Conservation (phyloP, 176 grass and related monocot species). For the Aegilops speltoides region DNA sequence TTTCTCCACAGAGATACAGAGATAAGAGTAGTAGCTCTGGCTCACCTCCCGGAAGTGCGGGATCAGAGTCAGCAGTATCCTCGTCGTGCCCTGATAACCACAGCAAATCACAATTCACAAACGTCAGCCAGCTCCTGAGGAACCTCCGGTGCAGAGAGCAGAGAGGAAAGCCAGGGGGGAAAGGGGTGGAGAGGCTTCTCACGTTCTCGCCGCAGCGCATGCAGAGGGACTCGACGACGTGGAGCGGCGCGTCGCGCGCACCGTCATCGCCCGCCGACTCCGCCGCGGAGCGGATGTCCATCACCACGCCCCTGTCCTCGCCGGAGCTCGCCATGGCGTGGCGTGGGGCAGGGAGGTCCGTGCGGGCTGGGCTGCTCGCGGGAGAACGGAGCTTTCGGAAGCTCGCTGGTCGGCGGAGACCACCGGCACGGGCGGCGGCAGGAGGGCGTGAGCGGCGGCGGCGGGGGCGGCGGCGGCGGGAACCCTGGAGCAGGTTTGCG, state of each 20-base stretch:
- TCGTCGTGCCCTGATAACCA: slow-evolving; percentile 60
- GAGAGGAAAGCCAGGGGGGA: neutral
- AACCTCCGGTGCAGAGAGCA: neutral
- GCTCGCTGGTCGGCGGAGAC: neutral
- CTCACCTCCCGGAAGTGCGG: slow-evolving; percentile 92
- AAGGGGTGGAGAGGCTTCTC: neutral
- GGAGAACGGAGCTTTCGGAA: neutral
- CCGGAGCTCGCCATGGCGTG: slow-evolving; percentile 55
- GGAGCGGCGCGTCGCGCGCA: slow-evolving; percentile 53
- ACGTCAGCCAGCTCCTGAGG: neutral
- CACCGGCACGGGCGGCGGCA: no score
- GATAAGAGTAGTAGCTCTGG: neutral
- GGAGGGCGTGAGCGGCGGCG: no score
- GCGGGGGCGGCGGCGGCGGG: no score
- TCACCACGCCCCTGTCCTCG: slow-evolving; percentile 36
- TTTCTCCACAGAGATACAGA: neutral
- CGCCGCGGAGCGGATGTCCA: slow-evolving; percentile 66
- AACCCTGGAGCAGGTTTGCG: no score
- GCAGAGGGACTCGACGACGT: slow-evolving; percentile 91
- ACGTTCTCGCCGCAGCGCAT: slow-evolving; percentile 94
- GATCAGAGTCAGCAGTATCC: slow-evolving; percentile 73
- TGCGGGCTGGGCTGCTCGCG: neutral
- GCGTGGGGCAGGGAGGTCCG: neutral
- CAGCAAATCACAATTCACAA: neutral
- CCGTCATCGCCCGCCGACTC: slow-evolving; percentile 56